These are phyloP conservation scores for Nothophytophthora sp. DNA, from an alignment of 352 stramenopile genomes.

Conservation along the genomic window DNA sequence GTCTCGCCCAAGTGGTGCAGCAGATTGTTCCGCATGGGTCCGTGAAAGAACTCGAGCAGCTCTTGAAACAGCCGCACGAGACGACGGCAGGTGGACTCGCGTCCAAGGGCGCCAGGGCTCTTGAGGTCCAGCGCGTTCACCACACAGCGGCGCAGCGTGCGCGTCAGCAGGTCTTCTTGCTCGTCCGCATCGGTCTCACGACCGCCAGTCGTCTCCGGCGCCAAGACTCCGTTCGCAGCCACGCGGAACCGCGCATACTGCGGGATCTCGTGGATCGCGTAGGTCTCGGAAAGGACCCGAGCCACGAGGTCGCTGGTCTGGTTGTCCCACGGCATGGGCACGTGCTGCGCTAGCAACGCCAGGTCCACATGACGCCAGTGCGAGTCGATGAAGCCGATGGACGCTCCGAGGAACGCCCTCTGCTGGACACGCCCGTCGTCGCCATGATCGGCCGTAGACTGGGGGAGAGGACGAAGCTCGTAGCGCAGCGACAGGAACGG, in stretches of 20 bases:
- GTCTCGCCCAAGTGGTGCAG: conserved; percentile 4
- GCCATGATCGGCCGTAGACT: conserved; percentile 1
- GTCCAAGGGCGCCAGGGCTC: background rate
- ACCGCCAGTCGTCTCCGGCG: background rate
- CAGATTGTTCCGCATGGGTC: conserved; percentile 1
- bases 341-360: conserved; percentile 17
- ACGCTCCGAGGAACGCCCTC: conserved; percentile 18
- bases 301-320: conserved; percentile 18
- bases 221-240: background rate
- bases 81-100: conserved; percentile 16
- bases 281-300: conserved; percentile 15
- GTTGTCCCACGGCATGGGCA: conserved; percentile 15
- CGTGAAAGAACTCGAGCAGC: conserved; percentile 14
- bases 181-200: conserved; percentile 3
- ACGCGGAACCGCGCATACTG: conserved; percentile 21
- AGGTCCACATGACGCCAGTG: conserved; percentile 32
- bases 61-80: conserved; percentile 31
- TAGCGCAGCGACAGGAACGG: conserved; percentile 25
- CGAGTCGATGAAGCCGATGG: conserved; percentile 30
- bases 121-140: conserved; percentile 21
- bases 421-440: conserved; percentile 5
- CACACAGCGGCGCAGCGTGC: conserved; percentile 25
- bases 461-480: conserved; percentile 13
- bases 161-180: conserved; percentile 22
- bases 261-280: conserved; percentile 11